Evolutionary conservation across 768 basidiomycete species (phyloP).

Genomic region (Calocybe cyanea): DNA sequence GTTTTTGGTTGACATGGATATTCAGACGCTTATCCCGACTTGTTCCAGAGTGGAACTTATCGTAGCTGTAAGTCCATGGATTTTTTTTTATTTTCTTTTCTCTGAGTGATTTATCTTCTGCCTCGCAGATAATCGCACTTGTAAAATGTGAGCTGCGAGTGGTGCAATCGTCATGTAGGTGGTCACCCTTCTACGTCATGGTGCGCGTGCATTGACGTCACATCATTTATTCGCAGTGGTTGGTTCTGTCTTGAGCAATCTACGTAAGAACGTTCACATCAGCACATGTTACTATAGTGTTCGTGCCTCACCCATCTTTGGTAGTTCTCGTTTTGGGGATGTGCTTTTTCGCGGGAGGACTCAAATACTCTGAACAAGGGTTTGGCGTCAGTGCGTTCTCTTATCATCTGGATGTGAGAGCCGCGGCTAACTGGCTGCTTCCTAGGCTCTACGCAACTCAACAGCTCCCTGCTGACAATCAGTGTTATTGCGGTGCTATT

Average conservation of each 20-base stretch:
- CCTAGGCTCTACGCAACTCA: slow-evolving; percentile 59
- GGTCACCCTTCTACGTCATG: slow-evolving; percentile 12
- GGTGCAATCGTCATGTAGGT: slow-evolving; percentile 79
- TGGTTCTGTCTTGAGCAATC: slow-evolving; percentile 84
- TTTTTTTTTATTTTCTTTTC: not conserved
- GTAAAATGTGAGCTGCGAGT: slow-evolving; percentile 58
- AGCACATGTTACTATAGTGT: not conserved
- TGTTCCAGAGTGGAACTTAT: slow-evolving; percentile 60
- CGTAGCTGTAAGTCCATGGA: slow-evolving; percentile 56
- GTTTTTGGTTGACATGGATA: slow-evolving; percentile 10
- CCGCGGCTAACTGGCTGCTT: not conserved
- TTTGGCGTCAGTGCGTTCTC: slow-evolving; percentile 68
- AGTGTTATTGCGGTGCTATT: slow-evolving; percentile 79
- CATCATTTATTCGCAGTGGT: slow-evolving; percentile 48
- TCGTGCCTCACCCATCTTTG: slow-evolving; percentile 1
- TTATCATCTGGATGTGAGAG: slow-evolving; percentile 21
- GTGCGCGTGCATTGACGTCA: slow-evolving; percentile 7
- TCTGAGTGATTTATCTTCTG: slow-evolving; percentile 1
- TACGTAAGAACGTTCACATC: slow-evolving; percentile 45
- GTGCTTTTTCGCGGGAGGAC: slow-evolving; percentile 87
- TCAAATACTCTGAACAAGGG: slow-evolving; percentile 75
- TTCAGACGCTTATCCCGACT: not conserved
- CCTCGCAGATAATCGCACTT: slow-evolving; percentile 43
- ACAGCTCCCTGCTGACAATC: slow-evolving; percentile 71
- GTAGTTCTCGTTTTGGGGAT: slow-evolving; percentile 80